Percentiles rank a stretch among this genome's conserved stretches.
Conservation (phyloP, 2,329 filamentous ascomycete genomes). For the Fusarium papillatum region DNA sequence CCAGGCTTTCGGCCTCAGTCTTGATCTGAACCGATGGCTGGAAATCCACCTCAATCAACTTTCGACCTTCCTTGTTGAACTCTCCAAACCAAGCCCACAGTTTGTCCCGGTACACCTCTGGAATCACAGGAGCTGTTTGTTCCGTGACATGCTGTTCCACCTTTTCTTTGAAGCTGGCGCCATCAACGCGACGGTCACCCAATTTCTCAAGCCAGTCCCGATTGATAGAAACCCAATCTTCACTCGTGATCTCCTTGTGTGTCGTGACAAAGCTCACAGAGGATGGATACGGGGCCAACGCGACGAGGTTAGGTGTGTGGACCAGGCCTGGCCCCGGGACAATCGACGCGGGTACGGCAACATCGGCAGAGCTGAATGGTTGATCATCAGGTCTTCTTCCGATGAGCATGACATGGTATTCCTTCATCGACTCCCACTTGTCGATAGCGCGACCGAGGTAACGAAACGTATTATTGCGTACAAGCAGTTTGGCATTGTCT, state of each 20-base stretch:
- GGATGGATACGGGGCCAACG: not conserved
- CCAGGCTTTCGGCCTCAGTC: not conserved
- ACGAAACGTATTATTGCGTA: not conserved
- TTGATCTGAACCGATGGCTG: not conserved
- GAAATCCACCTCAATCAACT: not conserved
- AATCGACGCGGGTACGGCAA: not conserved
- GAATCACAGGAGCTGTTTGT: not conserved
- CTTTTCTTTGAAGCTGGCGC: not conserved
- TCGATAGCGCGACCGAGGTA: not conserved
- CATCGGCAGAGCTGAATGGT: not conserved
- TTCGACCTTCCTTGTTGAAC: not conserved
- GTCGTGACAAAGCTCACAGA: not conserved
- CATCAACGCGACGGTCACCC: not conserved
- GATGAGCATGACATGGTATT: not conserved
- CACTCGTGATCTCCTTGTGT: not conserved
- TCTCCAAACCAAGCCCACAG: not conserved
- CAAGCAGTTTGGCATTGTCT: not conserved
- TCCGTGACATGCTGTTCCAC: not conserved
- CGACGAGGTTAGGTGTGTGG: not conserved
- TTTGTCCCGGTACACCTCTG: not conserved
- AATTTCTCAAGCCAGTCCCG: not conserved
- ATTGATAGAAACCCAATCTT: not conserved
- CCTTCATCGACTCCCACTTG: not conserved
- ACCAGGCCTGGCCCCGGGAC: not conserved
- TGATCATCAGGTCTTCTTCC: not conserved